These are phyloP conservation scores for Rhododendron ferrugineum DNA, from an alignment of 148 eudicot genomes.

Conservation along the genomic window DNA sequence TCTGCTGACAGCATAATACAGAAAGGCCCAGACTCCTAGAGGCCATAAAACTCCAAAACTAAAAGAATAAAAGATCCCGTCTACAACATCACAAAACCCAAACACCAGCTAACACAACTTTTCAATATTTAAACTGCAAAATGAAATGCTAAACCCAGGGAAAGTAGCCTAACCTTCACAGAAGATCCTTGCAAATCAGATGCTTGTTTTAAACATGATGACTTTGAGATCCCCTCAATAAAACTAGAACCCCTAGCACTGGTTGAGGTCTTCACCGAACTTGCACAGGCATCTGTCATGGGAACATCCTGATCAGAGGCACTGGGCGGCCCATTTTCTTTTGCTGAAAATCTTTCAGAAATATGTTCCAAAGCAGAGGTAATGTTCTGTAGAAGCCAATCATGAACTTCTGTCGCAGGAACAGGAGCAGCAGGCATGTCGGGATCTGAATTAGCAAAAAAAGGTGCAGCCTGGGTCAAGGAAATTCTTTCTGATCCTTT, in stretches of 20 bases:
- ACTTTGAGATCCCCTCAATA: slow-evolving; percentile 88
- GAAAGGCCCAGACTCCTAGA: background rate
- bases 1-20: background rate
- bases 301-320: slow-evolving; percentile 74
- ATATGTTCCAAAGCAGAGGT: slow-evolving; percentile 67
- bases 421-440: slow-evolving; percentile 99
- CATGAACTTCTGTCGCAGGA: slow-evolving; percentile 80
- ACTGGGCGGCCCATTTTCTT: slow-evolving; percentile 70
- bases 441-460: slow-evolving; percentile 96
- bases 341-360: slow-evolving; percentile 68
- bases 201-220: slow-evolving; percentile 76
- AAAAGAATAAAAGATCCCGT: background rate
- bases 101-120: background rate
- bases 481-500: slow-evolving; percentile 71
- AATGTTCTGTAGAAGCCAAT: slow-evolving; percentile 79
- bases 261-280: slow-evolving; percentile 52
- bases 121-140: background rate
- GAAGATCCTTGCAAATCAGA: slow-evolving; percentile 75
- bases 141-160: background rate
- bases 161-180: slow-evolving; percentile 49
- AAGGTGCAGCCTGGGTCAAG: slow-evolving; percentile 80
- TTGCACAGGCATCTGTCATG: slow-evolving; percentile 77
- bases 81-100: background rate
- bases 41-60: background rate
- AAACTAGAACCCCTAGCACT: slow-evolving; percentile 67